Evolutionary conservation across 2,329 filamentous ascomycete species (phyloP), one percentile per base, ranked within the genome.

Genomic region (Calonectria ilicicola): DNA sequence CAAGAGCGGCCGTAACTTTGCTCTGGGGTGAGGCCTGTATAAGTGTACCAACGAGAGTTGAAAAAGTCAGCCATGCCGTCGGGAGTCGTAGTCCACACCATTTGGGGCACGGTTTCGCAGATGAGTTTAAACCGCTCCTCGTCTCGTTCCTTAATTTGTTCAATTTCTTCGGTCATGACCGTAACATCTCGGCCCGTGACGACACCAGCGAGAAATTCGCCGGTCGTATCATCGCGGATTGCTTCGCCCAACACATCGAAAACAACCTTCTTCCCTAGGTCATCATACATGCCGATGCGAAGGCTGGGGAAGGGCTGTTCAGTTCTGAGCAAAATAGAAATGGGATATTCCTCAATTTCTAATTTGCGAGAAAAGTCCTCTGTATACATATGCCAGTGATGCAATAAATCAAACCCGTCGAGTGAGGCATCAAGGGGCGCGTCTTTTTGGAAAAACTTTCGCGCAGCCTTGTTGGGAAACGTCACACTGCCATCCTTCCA

Each of bases 401-500:
- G 80, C 0, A 94, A 82, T 12, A 94, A 86, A 65, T 93, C 88
- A 66, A 86, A 85, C 0, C 88, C 89, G 44, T 90, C 86, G 3
- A 82, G 80, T 2, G 83, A 82, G 0, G 82, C 80, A 8, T 85
- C 83, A 2, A 86, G 77, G 42, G 86, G 85, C 4, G 83, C 82
- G 17, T 85, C 81, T 12, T 83, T 81, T 27, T 84, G 80, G 72
- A 91, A 87, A n/a, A 93, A 82, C 5, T 84, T 82, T 15, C 89
- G 85, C 15, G 90, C 90, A 5, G 93, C 93, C 76, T 89, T 90
- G 79, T 96, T 96, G 5, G 93, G 92, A 51, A 95, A 91, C 0
- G 91, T 92, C 58, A 95, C 91, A 60, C 90, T 93, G 66, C 93
- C 91, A 75, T 96, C 94, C 79, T 92, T 93, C 94, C 94, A 96